Base-by-base conservation (phyloP, 139 green algal genomes). In the Nannochloris sp. region DNA sequence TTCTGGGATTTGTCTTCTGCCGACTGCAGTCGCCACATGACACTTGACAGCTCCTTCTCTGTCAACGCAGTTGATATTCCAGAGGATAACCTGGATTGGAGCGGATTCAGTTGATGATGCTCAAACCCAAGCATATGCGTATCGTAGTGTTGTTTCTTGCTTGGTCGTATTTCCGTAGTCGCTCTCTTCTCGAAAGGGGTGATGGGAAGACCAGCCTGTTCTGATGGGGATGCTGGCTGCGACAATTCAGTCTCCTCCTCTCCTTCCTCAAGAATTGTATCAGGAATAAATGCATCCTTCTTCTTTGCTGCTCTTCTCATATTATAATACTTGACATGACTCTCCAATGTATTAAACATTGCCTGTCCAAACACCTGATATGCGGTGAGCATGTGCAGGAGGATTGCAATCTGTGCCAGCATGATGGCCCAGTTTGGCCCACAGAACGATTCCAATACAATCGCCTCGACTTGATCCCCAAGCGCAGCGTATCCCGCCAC, bases 341-440 rank as follows among this genome's bases (percentile, higher is more conserved):
- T 36, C 45, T 77, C 70, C 14, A 69, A 11, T 0, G 56, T 59
- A 25, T 64, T 40, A 16, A 65, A 77, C 11, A 77, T 29, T 28
- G 70, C 61, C 23, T 77, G 70, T 12, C 28, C 58, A 40, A 69
- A 70, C 14, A 75, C 62, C 26, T 75, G 66, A 30, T 77, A 77
- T 12, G 70, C 70, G 40, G 64, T 25, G 13, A 65, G 36, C 49
- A 77, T 69, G 33, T 77, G 70, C 14, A 73, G 20, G 12, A 74
- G 26, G 13, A 68, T 40, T 8, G 17, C 23, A 33, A 69, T 16
- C 13, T 61, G 29, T n/a, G 26, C 53, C 5, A 65, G 10, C 13
- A 73, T 40, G 13, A 73, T 14, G 17, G 61, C 10, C 30, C 67
- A 62, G 6, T 55, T 49, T 25, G 67, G 67, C 2, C 60, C 66